Conservation (phyloP, 768 basidiomycete genomes). For the Jaapia argillacea region DNA sequence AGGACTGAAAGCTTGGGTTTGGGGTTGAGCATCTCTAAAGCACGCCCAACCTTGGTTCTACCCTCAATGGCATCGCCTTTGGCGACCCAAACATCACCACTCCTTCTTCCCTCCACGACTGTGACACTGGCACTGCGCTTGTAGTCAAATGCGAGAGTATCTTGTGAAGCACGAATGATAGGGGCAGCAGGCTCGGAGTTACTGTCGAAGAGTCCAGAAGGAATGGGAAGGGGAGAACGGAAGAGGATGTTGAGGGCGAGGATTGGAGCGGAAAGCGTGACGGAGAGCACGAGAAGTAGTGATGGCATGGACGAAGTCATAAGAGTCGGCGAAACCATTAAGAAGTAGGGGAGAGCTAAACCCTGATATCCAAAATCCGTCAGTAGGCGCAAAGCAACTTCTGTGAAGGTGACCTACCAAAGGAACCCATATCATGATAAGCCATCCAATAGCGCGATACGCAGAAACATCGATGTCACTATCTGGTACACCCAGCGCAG, state of each 20-base stretch:
- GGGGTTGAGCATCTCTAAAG: slow-evolving; percentile 51
- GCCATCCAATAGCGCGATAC: slow-evolving; percentile 49
- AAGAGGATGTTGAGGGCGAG: slow-evolving; percentile 51
- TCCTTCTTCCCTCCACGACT: slow-evolving; percentile 60
- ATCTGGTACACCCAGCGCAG: slow-evolving; percentile 33
- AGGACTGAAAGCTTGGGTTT: slow-evolving; percentile 62
- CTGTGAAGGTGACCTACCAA: slow-evolving; percentile 41
- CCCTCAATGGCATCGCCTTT: slow-evolving; percentile 67
- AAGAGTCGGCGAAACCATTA: slow-evolving; percentile 29
- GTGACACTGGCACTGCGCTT: slow-evolving; percentile 55
- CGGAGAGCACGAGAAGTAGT: slow-evolving; percentile 48
- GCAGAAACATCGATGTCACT: slow-evolving; percentile 46
- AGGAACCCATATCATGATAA: slow-evolving; percentile 59
- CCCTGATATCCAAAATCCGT: slow-evolving; percentile 25
- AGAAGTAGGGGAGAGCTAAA: slow-evolving; percentile 55
- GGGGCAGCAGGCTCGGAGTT: slow-evolving; percentile 31
- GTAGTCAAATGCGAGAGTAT: slow-evolving; percentile 37
- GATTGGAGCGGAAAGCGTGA: slow-evolving; percentile 61
- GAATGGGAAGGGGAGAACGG: slow-evolving; percentile 56
- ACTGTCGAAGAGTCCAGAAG: slow-evolving; percentile 51
- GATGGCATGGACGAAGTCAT: slow-evolving; percentile 28
- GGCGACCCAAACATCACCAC: slow-evolving; percentile 65
- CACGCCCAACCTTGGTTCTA: slow-evolving; percentile 49
- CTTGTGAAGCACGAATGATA: slow-evolving; percentile 30
- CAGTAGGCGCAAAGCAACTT: slow-evolving; percentile 1